Percentiles rank a stretch among this genome's conserved stretches.
These are phyloP conservation scores for Yarrowia yakushimensis DNA, from an alignment of 805 yeast genomes.

Conservation along the genomic window DNA sequence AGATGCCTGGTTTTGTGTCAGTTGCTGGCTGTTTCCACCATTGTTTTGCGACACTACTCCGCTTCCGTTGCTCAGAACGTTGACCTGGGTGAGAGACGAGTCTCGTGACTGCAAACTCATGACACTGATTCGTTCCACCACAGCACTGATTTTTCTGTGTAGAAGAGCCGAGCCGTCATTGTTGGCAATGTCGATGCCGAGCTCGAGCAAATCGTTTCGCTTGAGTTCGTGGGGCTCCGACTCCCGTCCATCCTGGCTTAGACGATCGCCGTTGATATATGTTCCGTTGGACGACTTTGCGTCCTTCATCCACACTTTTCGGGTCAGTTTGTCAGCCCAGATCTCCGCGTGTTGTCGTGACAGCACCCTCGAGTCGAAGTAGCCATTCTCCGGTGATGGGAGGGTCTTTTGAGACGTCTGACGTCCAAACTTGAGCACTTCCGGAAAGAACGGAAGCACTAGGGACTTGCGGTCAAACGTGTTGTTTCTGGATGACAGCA, in stretches of 20 bases:
- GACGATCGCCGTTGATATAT: constrained; percentile 71
- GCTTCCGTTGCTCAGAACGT: background rate
- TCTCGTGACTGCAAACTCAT: constrained; percentile 42
- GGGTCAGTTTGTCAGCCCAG: constrained; percentile 61
- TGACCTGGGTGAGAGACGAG: background rate
- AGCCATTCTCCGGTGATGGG: constrained; percentile 75
- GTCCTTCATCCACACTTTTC: constrained; percentile 74
- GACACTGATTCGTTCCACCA: constrained; percentile 68
- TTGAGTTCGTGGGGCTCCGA: constrained; percentile 55
- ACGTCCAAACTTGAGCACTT: constrained; percentile 81
- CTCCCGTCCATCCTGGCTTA: constrained; percentile 59
- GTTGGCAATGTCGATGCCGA: constrained; percentile 77
- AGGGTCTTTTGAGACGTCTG: constrained; percentile 58
- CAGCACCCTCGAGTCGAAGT: constrained; percentile 88
- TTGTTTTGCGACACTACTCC: background rate
- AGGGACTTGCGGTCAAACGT: constrained; percentile 78
- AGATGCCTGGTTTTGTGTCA: background rate
- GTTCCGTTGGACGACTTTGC: constrained; percentile 93
- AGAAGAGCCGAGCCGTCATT: constrained; percentile 50
- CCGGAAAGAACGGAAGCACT: constrained; percentile 77
- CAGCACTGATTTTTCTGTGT: constrained; percentile 84
- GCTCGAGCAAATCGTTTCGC: constrained; percentile 81
- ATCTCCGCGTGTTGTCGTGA: constrained; percentile 93
- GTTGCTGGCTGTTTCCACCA: background rate
- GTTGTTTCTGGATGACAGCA: constrained; percentile 70